Percentiles rank a stretch among this genome's conserved stretches.
Conservation (phyloP, 768 basidiomycete species). For the Trametes gibbosa region DNA sequence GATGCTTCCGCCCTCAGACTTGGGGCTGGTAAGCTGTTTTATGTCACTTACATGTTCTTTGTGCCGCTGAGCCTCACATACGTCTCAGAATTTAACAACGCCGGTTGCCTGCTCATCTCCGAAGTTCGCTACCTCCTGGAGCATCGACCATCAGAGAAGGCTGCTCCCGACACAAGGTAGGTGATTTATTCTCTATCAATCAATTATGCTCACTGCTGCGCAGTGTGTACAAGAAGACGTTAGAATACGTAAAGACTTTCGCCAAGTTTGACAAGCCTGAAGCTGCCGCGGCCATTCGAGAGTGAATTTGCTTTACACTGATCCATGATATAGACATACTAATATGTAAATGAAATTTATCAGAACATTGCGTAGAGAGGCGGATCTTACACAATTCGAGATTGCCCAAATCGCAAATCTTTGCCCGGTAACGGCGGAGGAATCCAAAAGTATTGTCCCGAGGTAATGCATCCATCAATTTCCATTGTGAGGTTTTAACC, state of each 20-base stretch:
- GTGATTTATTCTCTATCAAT: conserved; percentile 26
- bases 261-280: conserved; percentile 87
- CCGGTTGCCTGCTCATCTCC: conserved; percentile 86
- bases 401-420: conserved; percentile 91
- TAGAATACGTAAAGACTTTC: conserved; percentile 90
- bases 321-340: neutral
- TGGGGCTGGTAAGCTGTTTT: conserved; percentile 52
- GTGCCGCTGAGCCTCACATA: neutral
- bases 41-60: neutral
- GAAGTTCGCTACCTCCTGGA: conserved; percentile 91
- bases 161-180: conserved; percentile 84
- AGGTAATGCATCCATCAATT: conserved; percentile 47
- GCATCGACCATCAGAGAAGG: conserved; percentile 67
- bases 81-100: conserved; percentile 79
- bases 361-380: conserved; percentile 68
- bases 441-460: conserved; percentile 88
- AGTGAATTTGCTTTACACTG: conserved; percentile 40
- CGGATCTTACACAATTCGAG: conserved; percentile 83
- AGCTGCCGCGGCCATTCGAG: conserved; percentile 82
- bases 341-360: neutral
- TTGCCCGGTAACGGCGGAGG: conserved; percentile 84
- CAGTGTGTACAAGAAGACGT: conserved; percentile 91
- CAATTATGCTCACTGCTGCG: neutral
- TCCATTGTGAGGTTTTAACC: neutral
- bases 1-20: conserved; percentile 84